A percentile compares a stretch with the other conserved stretches of the same genome.
Evolutionary conservation across 768 basidiomycete species (phyloP).

Genomic region (Terana coerulea): DNA sequence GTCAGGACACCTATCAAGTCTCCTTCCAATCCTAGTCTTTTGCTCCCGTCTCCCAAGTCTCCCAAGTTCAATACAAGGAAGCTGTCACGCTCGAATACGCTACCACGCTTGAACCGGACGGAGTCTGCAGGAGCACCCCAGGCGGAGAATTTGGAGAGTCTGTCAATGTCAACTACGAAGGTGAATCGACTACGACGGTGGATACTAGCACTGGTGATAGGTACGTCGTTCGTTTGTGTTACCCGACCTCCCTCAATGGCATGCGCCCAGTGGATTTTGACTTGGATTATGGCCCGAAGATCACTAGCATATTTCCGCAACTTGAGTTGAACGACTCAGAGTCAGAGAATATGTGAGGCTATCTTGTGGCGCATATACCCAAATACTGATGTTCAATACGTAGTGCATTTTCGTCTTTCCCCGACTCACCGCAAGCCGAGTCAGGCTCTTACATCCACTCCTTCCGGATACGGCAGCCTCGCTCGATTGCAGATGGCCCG

Average conservation of each 20-base stretch:
- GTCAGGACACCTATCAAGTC: conserved; percentile 26
- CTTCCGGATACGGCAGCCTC: conserved; percentile 68
- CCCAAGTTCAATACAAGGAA: conserved; percentile 17
- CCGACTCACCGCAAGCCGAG: conserved; percentile 82
- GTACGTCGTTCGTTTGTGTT: conserved; percentile 32
- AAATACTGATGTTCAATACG: conserved; percentile 2
- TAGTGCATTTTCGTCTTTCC: conserved; percentile 91
- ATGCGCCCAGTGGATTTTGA: conserved; percentile 74
- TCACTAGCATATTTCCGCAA: conserved; percentile 67
- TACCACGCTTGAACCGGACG: conserved; percentile 36
- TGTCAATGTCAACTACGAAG: conserved; percentile 46
- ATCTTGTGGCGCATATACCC: background rate
- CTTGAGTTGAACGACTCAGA: conserved; percentile 62
- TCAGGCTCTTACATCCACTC: conserved; percentile 84
- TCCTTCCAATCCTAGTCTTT: conserved; percentile 30
- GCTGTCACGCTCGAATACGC: conserved; percentile 43
- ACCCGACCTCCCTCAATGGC: background rate
- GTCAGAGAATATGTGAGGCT: conserved; percentile 75
- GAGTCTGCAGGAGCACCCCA: conserved; percentile 12
- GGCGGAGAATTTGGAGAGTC: conserved; percentile 30
- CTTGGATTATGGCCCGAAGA: conserved; percentile 78
- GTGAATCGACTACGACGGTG: conserved; percentile 54
- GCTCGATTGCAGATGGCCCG: conserved; percentile 14
- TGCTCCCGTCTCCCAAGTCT: conserved; percentile 8
- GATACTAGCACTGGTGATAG: conserved; percentile 65